Conservation (phyloP, 176 grass and related monocot species). For the Avena eriantha region DNA sequence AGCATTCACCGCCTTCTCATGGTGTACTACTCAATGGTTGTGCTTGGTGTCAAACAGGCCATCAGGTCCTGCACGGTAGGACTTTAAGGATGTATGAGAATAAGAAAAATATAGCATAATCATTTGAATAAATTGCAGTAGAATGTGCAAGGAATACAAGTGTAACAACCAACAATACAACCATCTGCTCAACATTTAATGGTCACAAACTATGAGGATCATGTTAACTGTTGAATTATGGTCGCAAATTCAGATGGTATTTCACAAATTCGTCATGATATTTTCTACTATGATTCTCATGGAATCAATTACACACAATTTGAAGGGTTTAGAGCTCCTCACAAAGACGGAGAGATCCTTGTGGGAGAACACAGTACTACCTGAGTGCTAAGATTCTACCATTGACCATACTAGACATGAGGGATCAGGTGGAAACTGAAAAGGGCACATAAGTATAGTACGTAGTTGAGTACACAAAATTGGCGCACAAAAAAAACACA, state of each 20-base stretch:
- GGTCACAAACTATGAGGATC: not conserved
- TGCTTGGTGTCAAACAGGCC: constrained; percentile 80
- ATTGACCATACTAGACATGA: not conserved
- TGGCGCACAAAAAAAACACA: not conserved
- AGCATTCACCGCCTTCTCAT: constrained; percentile 31
- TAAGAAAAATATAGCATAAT: not conserved
- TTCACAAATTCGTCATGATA: not conserved
- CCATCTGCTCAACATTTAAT: not conserved
- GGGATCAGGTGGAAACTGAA: not conserved
- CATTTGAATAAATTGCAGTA: not conserved
- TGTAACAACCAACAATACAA: not conserved
- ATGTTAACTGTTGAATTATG: not conserved
- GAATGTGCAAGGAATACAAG: not conserved
- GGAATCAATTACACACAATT: not conserved
- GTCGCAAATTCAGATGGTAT: too few species aligned
- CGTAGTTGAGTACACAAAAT: not conserved
- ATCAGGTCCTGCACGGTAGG: constrained; percentile 57
- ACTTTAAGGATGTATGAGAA: constrained; percentile 30
- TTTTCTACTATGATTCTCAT: not conserved
- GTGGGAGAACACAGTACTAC: not conserved
- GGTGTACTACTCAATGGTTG: constrained; percentile 44
- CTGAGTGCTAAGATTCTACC: not conserved
- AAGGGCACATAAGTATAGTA: not conserved
- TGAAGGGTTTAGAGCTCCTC: too few species aligned
- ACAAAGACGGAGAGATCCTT: not conserved